phyloP scores from a whole-genome alignment of 768 basidiomycete species.

The Macrolepiota albuminosa region DNA sequence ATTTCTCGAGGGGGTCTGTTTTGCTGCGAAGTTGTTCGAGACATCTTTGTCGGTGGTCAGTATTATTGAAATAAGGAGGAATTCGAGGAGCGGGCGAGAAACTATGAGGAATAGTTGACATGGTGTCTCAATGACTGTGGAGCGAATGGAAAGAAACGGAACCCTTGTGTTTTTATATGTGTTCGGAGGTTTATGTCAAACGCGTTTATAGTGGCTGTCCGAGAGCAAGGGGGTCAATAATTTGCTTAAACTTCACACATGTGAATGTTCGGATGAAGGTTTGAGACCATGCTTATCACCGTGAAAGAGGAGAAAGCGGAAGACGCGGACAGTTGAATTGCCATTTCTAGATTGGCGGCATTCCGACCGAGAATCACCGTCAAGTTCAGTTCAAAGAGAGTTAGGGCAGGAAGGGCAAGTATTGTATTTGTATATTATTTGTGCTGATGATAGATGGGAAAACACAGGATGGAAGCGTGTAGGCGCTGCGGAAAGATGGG shows the following conservation, averaged over 20 bases:
- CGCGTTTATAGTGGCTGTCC: neutral
- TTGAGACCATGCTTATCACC: slow-evolving; percentile 18
- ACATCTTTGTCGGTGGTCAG: slow-evolving; percentile 52
- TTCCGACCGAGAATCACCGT: slow-evolving; percentile 24
- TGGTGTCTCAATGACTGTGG: neutral
- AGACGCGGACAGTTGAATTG: slow-evolving; percentile 21
- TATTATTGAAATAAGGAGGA: slow-evolving; percentile 45
- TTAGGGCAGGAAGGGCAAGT: neutral
- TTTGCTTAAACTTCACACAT: slow-evolving; percentile 13
- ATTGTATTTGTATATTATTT: slow-evolving; percentile 4
- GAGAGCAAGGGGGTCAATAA: neutral
- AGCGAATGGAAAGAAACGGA: neutral
- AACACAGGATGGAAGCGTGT: neutral
- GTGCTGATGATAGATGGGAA: slow-evolving; percentile 8
- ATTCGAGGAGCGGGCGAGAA: slow-evolving; percentile 20
- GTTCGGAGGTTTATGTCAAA: neutral
- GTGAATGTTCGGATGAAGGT: slow-evolving; percentile 23
- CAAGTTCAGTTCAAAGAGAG: neutral
- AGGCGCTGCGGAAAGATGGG: neutral
- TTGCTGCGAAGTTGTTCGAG: slow-evolving; percentile 57
- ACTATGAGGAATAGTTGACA: slow-evolving; percentile 1
- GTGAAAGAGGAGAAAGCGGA: slow-evolving; percentile 19
- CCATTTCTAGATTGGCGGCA: slow-evolving; percentile 26
- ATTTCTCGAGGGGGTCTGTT: slow-evolving; percentile 53
- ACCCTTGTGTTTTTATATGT: slow-evolving; percentile 6